These are phyloP conservation scores for Alternaria novae-zelandiae DNA, from an alignment of 2,329 filamentous ascomycete genomes.

Conservation along the genomic window DNA sequence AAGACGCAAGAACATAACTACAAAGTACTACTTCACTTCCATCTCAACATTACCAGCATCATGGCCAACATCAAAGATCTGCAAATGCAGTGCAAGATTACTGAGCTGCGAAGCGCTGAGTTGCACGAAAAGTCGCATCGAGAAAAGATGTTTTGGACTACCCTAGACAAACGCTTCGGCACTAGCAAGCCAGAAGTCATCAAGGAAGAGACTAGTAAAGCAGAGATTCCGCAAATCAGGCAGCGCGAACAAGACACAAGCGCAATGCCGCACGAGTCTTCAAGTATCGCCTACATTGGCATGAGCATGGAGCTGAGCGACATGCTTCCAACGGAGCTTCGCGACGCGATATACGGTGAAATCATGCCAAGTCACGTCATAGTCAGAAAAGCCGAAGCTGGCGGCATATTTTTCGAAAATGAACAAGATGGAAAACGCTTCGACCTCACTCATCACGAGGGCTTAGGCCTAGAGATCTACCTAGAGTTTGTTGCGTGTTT, in stretches of 20 bases:
- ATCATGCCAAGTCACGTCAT: background rate
- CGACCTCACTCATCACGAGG: background rate
- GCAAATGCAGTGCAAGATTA: background rate
- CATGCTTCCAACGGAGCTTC: background rate
- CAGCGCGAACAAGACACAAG: background rate
- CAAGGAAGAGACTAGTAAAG: background rate
- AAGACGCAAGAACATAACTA: background rate
- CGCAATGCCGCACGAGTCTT: background rate
- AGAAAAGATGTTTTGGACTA: background rate
- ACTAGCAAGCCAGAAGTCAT: background rate
- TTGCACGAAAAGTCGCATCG: background rate
- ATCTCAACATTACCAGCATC: background rate
- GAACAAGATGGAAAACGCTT: background rate
- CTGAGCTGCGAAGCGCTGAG: background rate
- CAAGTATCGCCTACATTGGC: background rate
- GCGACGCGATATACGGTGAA: background rate
- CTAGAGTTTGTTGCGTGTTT: background rate
- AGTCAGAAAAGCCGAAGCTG: background rate
- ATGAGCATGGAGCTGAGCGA: background rate
- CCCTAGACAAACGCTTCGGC: background rate
- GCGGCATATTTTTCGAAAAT: background rate
- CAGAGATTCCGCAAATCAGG: background rate
- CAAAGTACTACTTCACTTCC: background rate
- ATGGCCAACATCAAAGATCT: background rate
- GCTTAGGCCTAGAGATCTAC: background rate